Conservation (phyloP, 106 monocot genomes). For the Allium sativum region DNA sequence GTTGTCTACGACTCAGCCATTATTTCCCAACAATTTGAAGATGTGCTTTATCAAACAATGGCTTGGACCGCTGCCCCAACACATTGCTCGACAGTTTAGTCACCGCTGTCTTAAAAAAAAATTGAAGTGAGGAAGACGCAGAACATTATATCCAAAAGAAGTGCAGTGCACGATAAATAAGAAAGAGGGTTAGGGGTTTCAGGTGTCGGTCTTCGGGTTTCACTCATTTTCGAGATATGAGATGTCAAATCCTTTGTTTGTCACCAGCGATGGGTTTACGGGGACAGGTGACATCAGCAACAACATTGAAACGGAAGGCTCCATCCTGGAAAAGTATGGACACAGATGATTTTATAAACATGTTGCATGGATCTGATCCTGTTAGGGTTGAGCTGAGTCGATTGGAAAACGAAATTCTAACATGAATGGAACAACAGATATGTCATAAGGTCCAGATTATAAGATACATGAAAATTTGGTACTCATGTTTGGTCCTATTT, state of each 20-base stretch:
- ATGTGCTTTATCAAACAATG: too few relatives aligned
- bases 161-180: neutral
- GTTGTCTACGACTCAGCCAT: too few relatives aligned
- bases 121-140: constrained; percentile 6
- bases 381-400: constrained; percentile 80
- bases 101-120: neutral
- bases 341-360: constrained; percentile 70
- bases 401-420: constrained; percentile 88
- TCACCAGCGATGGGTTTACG: constrained; percentile 30
- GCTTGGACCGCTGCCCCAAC: too few relatives aligned
- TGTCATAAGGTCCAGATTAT: too few relatives aligned
- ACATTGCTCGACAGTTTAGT: too few relatives aligned
- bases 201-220: neutral
- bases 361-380: constrained; percentile 93
- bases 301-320: constrained; percentile 15
- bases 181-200: neutral
- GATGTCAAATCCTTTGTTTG: constrained; percentile 11
- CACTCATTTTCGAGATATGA: neutral
- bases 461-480: too few relatives aligned
- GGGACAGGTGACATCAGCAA: constrained; percentile 6
- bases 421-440: too few relatives aligned
- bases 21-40: too few relatives aligned
- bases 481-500: too few relatives aligned
- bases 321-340: constrained; percentile 45
- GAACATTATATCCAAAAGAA: neutral